A percentile compares a stretch with the other conserved stretches of the same genome.
phyloP scores from a whole-genome alignment of 2,329 filamentous ascomycete genomes.

The Hypoxylon sp. region DNA sequence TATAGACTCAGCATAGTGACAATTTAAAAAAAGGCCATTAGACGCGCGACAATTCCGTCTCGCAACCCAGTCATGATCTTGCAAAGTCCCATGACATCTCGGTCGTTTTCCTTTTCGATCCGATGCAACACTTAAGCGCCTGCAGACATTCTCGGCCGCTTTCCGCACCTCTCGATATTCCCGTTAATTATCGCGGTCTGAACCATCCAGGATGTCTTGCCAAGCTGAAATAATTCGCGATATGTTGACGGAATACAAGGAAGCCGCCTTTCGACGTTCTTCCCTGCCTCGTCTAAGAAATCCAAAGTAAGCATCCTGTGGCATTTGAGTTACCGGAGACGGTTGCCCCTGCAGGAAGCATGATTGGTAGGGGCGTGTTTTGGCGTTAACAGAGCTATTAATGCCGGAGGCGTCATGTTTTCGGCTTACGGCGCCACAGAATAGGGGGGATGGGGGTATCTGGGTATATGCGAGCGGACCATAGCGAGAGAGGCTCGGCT shows the following conservation, averaged over 20 bases:
- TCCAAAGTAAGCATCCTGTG: conserved; percentile 15
- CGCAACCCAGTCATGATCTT: conserved; percentile 6
- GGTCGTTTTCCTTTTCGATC: conserved; percentile 22
- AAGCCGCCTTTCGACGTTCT: conserved; percentile 14
- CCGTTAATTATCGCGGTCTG: conserved; percentile 4
- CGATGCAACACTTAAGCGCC: conserved; percentile 40
- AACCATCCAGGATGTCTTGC: conserved; percentile 19
- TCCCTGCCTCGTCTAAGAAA: conserved; percentile 1
- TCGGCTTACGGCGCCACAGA: conserved; percentile 22
- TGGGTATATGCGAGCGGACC: background rate
- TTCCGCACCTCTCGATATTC: conserved; percentile 9
- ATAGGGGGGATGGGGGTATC: conserved; percentile 18
- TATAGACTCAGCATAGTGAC: conserved; percentile 14
- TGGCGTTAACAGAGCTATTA: conserved; percentile 7
- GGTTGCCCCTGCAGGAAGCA: conserved; percentile 6
- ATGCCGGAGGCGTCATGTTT: conserved; percentile 19
- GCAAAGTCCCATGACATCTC: conserved; percentile 6
- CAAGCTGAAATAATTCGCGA: conserved; percentile 27
- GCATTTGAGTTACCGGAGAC: conserved; percentile 21
- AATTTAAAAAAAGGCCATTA: conserved; percentile 8
- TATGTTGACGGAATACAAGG: conserved; percentile 23
- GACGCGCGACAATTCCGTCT: conserved; percentile 9
- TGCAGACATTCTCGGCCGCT: conserved; percentile 3
- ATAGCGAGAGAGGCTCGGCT: conserved; percentile 18
- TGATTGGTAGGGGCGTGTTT: conserved; percentile 20